Base-by-base conservation (phyloP, 352 stramenopile genomes). In the Phytophthora ohioensis region DNA sequence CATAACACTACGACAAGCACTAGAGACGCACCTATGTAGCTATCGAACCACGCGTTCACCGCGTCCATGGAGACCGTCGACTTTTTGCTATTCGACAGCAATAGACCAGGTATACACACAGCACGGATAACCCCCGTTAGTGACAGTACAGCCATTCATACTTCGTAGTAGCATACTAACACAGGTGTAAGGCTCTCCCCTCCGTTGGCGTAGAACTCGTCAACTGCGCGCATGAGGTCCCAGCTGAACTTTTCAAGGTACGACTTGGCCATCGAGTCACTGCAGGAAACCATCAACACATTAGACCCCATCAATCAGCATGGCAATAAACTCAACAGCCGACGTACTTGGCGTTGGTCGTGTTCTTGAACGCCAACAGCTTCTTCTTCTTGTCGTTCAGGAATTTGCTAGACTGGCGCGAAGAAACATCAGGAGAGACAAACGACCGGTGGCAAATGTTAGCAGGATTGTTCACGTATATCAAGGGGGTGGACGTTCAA, bases 201-300 rank as follows among this genome's bases (percentile, higher is more conserved):
- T 17, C 83, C 81, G 59, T 80, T 91, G 21, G 84, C 69, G 70
- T 90, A 94, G 59, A 92, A 94, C 60, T 91, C 82, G 57, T 94
- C 85, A 21, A 94, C 85, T 3, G 87, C 87, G 17, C 82, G 84
- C 84, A 88, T 85, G 32, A 94, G 61, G 54, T 93, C 84, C 87
- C 87, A 94, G 61, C 84, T 91, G 70, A 92, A 92, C 62, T 82
- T 85, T 69, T 92, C 84, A 3, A 93, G 69, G 62, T 93, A 94
- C 62, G 80, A 90, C 51, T 80, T 81, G 61, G 87, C 87, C 41
- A 81, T 88, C 31, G 67, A 75, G n/a, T 94, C 85, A 35, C 87
- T 94, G 27, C 38, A 47, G 51, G 31, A 21, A 47, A 34, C 0
- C 5, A 31, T 62, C 38, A 64, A 47, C 57, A 41, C 15, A 11